phyloP scores from a whole-genome alignment of 1,139 yeast species.

The Barnettozyma hawaiiensis region DNA sequence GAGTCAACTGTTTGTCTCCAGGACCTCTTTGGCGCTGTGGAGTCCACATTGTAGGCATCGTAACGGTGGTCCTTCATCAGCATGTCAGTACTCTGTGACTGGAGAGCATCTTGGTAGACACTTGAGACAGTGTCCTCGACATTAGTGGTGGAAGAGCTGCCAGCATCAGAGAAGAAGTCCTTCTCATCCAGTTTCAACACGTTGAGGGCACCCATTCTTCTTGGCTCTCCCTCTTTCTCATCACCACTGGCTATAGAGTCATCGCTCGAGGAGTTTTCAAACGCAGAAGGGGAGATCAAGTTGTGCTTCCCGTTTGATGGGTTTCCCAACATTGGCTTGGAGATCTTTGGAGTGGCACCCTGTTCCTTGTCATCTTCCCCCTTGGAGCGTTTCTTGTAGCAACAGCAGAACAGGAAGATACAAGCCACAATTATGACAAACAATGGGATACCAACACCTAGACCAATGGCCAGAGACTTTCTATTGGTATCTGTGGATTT shows the following conservation, averaged over 20 bases:
- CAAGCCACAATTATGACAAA: constrained; percentile 43
- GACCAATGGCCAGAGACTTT: constrained; percentile 67
- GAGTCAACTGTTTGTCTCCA: constrained; percentile 60
- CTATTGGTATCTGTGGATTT: constrained; percentile 23
- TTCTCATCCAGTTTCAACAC: constrained; percentile 48
- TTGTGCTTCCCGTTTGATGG: constrained; percentile 38
- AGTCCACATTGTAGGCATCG: not conserved
- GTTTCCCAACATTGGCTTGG: constrained; percentile 34
- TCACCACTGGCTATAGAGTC: constrained; percentile 26
- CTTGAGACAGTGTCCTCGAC: constrained; percentile 25
- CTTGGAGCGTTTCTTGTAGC: constrained; percentile 43
- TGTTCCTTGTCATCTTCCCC: constrained; percentile 30
- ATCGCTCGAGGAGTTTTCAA: constrained; percentile 25
- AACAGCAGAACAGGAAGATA: constrained; percentile 52
- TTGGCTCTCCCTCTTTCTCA: constrained; percentile 33
- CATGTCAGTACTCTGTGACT: constrained; percentile 29
- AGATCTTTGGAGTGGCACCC: constrained; percentile 28
- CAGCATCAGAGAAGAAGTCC: constrained; percentile 26
- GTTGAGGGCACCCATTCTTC: constrained; percentile 44
- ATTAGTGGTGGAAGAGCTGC: constrained; percentile 34
- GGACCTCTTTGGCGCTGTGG: constrained; percentile 46
- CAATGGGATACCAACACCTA: constrained; percentile 81
- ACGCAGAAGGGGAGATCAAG: constrained; percentile 33
- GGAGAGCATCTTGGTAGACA: constrained; percentile 28
- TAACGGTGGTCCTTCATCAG: constrained; percentile 14